Percentiles rank a stretch among this genome's conserved stretches.
These are phyloP conservation scores for Kluyveromyces wickerhamii DNA, from an alignment of 805 yeast species.

Conservation along the genomic window DNA sequence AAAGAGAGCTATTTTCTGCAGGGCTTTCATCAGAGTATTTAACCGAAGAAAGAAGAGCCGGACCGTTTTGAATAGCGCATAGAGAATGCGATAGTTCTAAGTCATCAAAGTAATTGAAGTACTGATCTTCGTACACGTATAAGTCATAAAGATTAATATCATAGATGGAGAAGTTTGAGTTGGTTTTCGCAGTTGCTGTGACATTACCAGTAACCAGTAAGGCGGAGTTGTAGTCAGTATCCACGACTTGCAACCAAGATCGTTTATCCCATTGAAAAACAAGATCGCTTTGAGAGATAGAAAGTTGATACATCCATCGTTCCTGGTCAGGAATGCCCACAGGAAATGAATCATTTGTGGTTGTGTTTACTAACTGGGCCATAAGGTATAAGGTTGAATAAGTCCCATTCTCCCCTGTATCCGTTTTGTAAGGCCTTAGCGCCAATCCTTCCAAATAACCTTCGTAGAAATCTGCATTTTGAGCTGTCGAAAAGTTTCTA, in stretches of 20 bases:
- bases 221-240: slow-evolving; percentile 62
- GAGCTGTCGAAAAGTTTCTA: slow-evolving; percentile 12
- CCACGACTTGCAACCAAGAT: slow-evolving; percentile 50
- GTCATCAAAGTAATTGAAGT: slow-evolving; percentile 27
- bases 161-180: slow-evolving; percentile 16
- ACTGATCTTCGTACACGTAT: slow-evolving; percentile 40
- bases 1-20: slow-evolving; percentile 19
- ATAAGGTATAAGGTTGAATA: slow-evolving; percentile 22
- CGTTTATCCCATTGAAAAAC: slow-evolving; percentile 64
- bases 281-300: slow-evolving; percentile 53
- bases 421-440: slow-evolving; percentile 15
- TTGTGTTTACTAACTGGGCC: slow-evolving; percentile 18
- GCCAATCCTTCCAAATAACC: slow-evolving; percentile 29
- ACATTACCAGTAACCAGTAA: slow-evolving; percentile 55
- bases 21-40: slow-evolving; percentile 4
- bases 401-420: slow-evolving; percentile 6
- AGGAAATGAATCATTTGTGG: slow-evolving; percentile 13
- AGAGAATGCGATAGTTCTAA: slow-evolving; percentile 44
- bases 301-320: slow-evolving; percentile 59
- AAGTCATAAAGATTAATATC: slow-evolving; percentile 30
- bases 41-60: slow-evolving; percentile 28
- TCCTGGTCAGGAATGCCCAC: background rate
- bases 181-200: slow-evolving; percentile 16
- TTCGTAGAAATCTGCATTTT: slow-evolving; percentile 12
- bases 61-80: slow-evolving; percentile 63